These are phyloP conservation scores for Ophiocordyceps camponoti-leonardi DNA, from an alignment of 2,329 filamentous ascomycete genomes.

Conservation along the genomic window DNA sequence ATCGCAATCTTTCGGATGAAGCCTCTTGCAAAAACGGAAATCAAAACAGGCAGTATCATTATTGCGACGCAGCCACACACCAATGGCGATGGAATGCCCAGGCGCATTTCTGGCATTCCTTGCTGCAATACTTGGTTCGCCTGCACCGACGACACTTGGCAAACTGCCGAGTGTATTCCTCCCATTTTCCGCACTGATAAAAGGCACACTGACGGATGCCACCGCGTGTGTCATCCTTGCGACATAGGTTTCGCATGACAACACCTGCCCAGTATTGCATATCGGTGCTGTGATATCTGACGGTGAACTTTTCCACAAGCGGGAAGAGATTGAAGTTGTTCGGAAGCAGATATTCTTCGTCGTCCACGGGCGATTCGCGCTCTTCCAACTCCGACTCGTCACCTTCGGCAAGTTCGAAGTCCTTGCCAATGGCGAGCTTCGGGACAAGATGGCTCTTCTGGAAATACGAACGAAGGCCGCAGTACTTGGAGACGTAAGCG, in stretches of 20 bases:
- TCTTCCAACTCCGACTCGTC: constrained; percentile 27
- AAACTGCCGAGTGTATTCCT: constrained; percentile 90
- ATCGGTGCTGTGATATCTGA: constrained; percentile 82
- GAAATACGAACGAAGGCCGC: constrained; percentile 88
- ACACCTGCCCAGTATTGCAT: constrained; percentile 99
- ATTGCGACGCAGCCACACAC: constrained; percentile 63
- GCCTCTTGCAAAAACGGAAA: constrained; percentile 10
- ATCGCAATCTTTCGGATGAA: constrained; percentile 11
- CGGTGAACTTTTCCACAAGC: constrained; percentile 93
- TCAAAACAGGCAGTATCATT: constrained; percentile 5
- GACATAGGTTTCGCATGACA: constrained; percentile 95
- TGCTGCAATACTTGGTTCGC: constrained; percentile 97
- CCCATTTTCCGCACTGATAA: constrained; percentile 97
- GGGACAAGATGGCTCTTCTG: constrained; percentile 90
- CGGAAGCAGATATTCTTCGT: constrained; percentile 77
- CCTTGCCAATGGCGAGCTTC: constrained; percentile 73
- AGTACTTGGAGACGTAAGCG: constrained; percentile 97
- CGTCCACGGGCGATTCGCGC: constrained; percentile 42
- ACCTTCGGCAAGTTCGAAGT: constrained; percentile 64
- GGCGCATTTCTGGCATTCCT: constrained; percentile 97
- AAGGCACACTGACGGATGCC: constrained; percentile 96
- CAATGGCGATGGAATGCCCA: constrained; percentile 98
- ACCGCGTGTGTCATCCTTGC: constrained; percentile 87
- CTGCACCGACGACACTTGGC: constrained; percentile 94
- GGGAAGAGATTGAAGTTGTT: constrained; percentile 99